Evolutionary conservation across 768 basidiomycete genomes (phyloP).

Genomic region (Tricholoma flavovirens): DNA sequence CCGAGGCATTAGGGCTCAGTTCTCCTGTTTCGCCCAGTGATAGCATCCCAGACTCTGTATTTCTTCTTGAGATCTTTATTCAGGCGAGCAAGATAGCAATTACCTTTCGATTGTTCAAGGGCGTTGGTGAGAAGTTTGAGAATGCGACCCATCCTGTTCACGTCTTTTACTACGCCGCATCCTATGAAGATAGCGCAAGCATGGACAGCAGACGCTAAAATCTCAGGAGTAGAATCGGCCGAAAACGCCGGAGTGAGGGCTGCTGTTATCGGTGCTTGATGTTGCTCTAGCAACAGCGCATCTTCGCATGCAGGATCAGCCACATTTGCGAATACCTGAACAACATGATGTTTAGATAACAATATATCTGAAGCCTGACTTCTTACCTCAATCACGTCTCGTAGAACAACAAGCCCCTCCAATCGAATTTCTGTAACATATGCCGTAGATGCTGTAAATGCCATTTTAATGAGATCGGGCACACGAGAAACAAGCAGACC

Average conservation of each 20-base stretch:
- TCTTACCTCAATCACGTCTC: slow-evolving; percentile 85
- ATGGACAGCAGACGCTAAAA: slow-evolving; percentile 85
- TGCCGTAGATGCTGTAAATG: slow-evolving; percentile 94
- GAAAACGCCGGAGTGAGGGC: slow-evolving; percentile 96
- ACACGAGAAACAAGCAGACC: slow-evolving; percentile 79
- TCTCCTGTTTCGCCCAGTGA: slow-evolving; percentile 84
- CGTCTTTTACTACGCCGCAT: slow-evolving; percentile 89
- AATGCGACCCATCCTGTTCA: slow-evolving; percentile 89
- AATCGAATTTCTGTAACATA: slow-evolving; percentile 94
- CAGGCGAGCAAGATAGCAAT: slow-evolving; percentile 6
- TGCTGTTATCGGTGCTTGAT: slow-evolving; percentile 97
- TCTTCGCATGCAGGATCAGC: slow-evolving; percentile 94
- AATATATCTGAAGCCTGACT: neutral
- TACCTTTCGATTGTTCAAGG: slow-evolving; percentile 87
- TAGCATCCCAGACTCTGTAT: slow-evolving; percentile 71
- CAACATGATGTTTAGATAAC: slow-evolving; percentile 5
- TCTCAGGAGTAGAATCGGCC: slow-evolving; percentile 92
- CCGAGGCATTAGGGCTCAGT: slow-evolving; percentile 88
- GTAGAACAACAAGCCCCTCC: slow-evolving; percentile 82
- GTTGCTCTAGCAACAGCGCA: slow-evolving; percentile 86
- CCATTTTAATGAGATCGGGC: slow-evolving; percentile 94
- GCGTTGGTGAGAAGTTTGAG: slow-evolving; percentile 83
- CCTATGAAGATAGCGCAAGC: slow-evolving; percentile 95
- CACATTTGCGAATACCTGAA: slow-evolving; percentile 78
- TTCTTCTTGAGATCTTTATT: neutral